phyloP scores from a whole-genome alignment of 805 yeast species.

The Candida yuanshanica region DNA sequence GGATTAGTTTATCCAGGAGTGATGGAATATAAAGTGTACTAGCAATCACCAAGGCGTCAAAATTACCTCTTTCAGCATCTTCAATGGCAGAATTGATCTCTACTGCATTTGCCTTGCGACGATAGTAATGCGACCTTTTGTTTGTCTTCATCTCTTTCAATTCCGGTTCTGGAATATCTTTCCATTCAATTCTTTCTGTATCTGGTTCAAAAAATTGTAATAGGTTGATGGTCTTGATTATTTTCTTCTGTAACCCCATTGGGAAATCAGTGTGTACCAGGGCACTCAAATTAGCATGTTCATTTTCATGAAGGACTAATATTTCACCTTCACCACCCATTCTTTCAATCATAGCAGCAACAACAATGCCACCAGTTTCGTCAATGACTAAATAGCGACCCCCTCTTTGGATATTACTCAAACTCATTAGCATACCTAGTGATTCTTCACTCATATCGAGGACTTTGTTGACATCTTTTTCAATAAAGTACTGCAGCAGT shows the following conservation, averaged over 20 bases:
- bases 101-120: conserved; percentile 54
- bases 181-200: conserved; percentile 38
- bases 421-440: conserved; percentile 67
- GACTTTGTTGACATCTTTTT: conserved; percentile 59
- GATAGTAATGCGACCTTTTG: conserved; percentile 60
- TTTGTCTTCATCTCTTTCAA: conserved; percentile 49
- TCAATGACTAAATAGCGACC: conserved; percentile 86
- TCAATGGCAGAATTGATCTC: conserved; percentile 43
- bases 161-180: conserved; percentile 44
- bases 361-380: conserved; percentile 90
- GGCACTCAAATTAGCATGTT: conserved; percentile 78
- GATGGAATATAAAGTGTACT: conserved; percentile 67
- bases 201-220: conserved; percentile 83
- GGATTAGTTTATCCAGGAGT: conserved; percentile 55
- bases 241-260: conserved; percentile 41
- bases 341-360: conserved; percentile 82
- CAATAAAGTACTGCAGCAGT: conserved; percentile 66
- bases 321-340: conserved; percentile 73
- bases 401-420: conserved; percentile 82
- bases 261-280: conserved; percentile 62
- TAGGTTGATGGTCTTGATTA: conserved; percentile 68
- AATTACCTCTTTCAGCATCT: conserved; percentile 44
- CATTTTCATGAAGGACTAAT: conserved; percentile 82
- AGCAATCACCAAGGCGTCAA: conserved; percentile 72
- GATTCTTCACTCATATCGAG: conserved; percentile 84